Evolutionary conservation across 78 protist genomes (phyloP).

Genomic region (Emiliania huxleyi): DNA sequence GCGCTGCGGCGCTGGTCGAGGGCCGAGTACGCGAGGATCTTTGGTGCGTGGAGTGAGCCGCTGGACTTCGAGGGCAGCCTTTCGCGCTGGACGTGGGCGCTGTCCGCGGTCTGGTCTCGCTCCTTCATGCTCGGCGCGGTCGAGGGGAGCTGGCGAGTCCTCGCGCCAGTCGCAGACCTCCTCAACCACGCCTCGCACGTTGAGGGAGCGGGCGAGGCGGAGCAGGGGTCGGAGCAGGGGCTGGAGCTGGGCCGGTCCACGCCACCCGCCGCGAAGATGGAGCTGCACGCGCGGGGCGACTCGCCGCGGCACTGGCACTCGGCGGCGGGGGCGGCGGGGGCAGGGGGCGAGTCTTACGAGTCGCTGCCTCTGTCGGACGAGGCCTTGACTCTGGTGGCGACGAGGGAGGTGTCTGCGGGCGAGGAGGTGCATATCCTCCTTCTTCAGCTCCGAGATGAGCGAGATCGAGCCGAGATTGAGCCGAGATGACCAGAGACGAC

Average conservation of each 20-base stretch:
- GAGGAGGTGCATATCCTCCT: not conserved
- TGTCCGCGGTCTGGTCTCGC: conserved; percentile 9
- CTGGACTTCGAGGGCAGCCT: not conserved
- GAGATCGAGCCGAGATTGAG: no score
- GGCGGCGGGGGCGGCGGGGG: no score
- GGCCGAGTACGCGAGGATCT: not conserved
- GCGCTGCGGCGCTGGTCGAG: not conserved
- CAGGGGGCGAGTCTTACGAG: no score
- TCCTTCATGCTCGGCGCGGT: not conserved
- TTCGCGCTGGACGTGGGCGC: not conserved
- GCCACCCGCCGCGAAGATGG: no score
- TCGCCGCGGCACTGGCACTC: no score
- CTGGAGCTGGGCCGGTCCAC: no score
- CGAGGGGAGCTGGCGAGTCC: not conserved
- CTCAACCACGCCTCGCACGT: not conserved
- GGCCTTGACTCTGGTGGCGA: not conserved
- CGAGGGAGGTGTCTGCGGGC: not conserved
- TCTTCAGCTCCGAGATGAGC: no score
- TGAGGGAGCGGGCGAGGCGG: no score
- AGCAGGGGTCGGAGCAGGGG: no score
- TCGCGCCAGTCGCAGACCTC: not conserved
- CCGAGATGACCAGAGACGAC: no score
- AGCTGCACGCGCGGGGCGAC: no score
- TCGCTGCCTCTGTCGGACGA: no score
- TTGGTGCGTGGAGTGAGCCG: not conserved